phyloP scores from a whole-genome alignment of 805 yeast genomes.

The Blastobotrys parvus region DNA sequence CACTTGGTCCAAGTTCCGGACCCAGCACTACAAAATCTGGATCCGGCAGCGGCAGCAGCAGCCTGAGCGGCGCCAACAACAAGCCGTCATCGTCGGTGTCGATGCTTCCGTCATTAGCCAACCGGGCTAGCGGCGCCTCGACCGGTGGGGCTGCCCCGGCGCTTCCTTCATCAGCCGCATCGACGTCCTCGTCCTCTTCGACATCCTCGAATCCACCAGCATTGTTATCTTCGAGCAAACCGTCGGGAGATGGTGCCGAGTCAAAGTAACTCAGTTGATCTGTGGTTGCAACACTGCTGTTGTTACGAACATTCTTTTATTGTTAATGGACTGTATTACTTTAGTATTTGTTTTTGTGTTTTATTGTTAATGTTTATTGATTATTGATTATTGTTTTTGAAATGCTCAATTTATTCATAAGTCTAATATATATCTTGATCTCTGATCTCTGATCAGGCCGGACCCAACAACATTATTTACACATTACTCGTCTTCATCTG shows the following conservation, averaged over 20 bases:
- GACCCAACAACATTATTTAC: no score
- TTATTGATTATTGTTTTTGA: background rate
- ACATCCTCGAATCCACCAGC: no score
- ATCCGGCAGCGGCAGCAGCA: background rate
- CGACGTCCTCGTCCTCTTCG: no score
- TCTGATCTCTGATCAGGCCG: no score
- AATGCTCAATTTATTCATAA: no score
- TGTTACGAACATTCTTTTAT: no score
- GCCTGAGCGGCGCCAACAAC: background rate
- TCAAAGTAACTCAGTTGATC: no score
- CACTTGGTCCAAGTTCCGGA: slow-evolving; percentile 26
- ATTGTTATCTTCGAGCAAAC: no score
- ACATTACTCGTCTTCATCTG: slow-evolving; percentile 61
- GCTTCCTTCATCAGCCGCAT: background rate
- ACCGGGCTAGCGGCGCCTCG: slow-evolving; percentile 3
- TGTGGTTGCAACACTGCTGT: no score
- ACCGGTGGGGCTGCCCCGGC: background rate
- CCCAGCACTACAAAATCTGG: background rate
- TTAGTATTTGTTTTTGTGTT: background rate
- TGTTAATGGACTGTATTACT: background rate
- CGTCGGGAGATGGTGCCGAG: no score
- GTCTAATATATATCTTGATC: no score
- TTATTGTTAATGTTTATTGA: background rate
- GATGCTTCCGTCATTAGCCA: slow-evolving; percentile 2
- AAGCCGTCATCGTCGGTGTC: background rate